Evolutionary conservation across 1,284 basidiomycete species (phyloP), one percentile per base, ranked within the genome.

Genomic region (Marasmius fiardii): DNA sequence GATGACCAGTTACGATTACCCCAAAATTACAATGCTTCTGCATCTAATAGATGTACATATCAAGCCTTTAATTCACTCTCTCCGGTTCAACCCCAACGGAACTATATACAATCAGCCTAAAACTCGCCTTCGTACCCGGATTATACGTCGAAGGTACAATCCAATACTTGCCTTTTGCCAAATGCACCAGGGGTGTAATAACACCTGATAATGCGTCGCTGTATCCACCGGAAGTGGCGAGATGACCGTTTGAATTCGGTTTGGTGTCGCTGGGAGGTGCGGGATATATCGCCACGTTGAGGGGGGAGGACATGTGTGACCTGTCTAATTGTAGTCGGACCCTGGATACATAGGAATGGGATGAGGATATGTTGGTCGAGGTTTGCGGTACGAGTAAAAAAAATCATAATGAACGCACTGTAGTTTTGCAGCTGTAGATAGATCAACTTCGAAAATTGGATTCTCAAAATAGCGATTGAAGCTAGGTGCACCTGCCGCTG

Each of bases 211-310:
- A 71, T 0, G 80, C 74, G 61, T 94, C 90, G 20, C 83, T 80
- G 64, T 93, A 95, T 0, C 88, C 80, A 1, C 92, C 92, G 0
- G 91, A 91, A 0, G 90, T 90, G 0, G 77, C 70, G 12, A 89
- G 64, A 59, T 82, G 81, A 18, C 72, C 65, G 39, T 75, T 74
- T 10, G 82, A 10, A 31, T 31, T 31, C n/a, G n/a, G 28, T 31
- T 10, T 64, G 21, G 59, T 52, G 21, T 63, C 52, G 44, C 61
- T 58, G 18, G 64, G 53, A 4, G 68, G 65, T 11, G 71, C 62
- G 1, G 74, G 68, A 64, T 83, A 88, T 21, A 90, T 63, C 0
- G 85, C 82, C 11, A 89, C 68, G 60, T 90, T 90, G 52, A 88
- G 67, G 1, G 82, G 71, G 3, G 75, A 68, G 1, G 76, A 63